Evolutionary conservation across 495 filamentous ascomycete genomes (phyloP).

Genomic region (Aspergillus avenaceus): DNA sequence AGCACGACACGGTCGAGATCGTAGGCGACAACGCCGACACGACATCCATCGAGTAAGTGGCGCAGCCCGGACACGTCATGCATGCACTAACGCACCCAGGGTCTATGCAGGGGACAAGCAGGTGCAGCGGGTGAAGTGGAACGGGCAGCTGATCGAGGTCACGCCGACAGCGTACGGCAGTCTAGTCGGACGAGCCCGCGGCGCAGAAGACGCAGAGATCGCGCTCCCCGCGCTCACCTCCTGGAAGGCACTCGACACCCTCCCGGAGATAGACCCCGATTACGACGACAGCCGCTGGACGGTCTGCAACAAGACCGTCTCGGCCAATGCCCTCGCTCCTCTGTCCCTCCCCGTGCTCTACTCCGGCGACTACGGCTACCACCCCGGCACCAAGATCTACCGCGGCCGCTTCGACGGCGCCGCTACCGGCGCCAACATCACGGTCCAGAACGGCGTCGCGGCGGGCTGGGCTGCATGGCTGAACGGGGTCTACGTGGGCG

Average conservation of each 20-base stretch:
- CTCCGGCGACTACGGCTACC: constrained; percentile 68
- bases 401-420: constrained; percentile 60
- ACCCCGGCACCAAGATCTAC: constrained; percentile 61
- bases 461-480: constrained; percentile 54
- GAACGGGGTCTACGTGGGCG: constrained; percentile 50
- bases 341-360: constrained; percentile 51
- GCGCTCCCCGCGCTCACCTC: constrained; percentile 48
- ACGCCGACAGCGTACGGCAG: constrained; percentile 41
- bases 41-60: constrained; percentile 49
- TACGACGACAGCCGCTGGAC: constrained; percentile 67
- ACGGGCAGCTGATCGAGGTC: constrained; percentile 37
- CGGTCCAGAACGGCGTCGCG: constrained; percentile 57
- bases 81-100: constrained; percentile 7
- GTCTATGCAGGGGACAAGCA: constrained; percentile 48
- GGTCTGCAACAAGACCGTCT: constrained; percentile 47
- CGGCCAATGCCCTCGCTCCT: constrained; percentile 56
- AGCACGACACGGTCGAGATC: constrained; percentile 46
- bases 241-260: constrained; percentile 63
- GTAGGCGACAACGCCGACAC: constrained; percentile 64
- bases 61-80: background rate
- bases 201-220: constrained; percentile 38
- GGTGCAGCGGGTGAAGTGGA: constrained; percentile 50
- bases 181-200: constrained; percentile 44
- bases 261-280: constrained; percentile 57
- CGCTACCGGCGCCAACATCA: constrained; percentile 55